Evolutionary conservation across 2,329 filamentous ascomycete genomes (phyloP), one percentile per base, ranked within the genome.

Genomic region (Myotisia sp.): DNA sequence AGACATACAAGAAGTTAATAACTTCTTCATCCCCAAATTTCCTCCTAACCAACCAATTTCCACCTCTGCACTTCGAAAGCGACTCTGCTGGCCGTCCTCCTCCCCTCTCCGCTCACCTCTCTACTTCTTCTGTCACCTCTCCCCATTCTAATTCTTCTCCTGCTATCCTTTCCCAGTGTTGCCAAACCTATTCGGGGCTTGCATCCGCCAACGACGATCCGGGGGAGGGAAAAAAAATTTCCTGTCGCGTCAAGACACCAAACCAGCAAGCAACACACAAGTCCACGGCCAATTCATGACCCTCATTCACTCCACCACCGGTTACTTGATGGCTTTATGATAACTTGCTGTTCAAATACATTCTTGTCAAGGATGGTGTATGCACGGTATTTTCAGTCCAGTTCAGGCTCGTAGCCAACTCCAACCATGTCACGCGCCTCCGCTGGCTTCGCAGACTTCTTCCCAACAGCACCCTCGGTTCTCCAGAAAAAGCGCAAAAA

Each of bases 371-470:
- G 54, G 54, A 60, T 60, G 56, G 53, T 59, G 54, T 48, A 49
- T 50, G 43, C 43, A 52, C 46, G 45, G 49, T 42, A 47, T 43
- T 47, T 44, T 39, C 37, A 37, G 45, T 48, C 45, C 40, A 44
- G 51, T 42, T 50, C 44, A 50, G 55, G 56, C 54, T 55, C 52
- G 46, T 60, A 60, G 56, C 56, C 57, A 52, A 56, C 45, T 53
- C 67, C 76, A 67, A 76, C 64, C 64, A 82, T 81, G 79, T 82
- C 82, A 74, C 82, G 80, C 67, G 73, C 77, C 56, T 69, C 71
- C 59, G 77, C 79, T 65, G 76, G 77, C 64, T 86, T 85, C 69
- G 80, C 79, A 63, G 76, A 85, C 63, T 90, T 84, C 70, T 86
- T 85, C 60, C 80, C 79, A 47, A 74, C 78, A 55, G 81, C 79